A percentile compares a stretch with the other conserved stretches of the same genome.
Evolutionary conservation across 805 yeast species (phyloP).

Genomic region (Saccharomycopsis schoenii): DNA sequence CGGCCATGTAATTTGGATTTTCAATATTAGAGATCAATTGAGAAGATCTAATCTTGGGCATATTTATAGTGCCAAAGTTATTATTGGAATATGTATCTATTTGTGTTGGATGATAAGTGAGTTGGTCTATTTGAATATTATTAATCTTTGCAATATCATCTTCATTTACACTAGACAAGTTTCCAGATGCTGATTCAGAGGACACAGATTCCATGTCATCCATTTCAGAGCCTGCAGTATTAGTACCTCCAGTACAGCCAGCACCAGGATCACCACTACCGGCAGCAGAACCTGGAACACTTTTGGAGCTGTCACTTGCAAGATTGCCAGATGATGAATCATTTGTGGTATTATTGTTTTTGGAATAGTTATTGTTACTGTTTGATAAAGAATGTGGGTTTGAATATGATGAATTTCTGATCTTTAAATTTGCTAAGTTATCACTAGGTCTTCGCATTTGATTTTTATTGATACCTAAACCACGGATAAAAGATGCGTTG

Average conservation of each 20-base stretch:
- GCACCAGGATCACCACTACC: neutral
- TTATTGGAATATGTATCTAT: neutral
- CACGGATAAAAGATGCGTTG: conserved; percentile 17
- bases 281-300: neutral
- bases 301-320: neutral
- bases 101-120: neutral
- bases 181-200: neutral
- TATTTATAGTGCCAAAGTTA: neutral
- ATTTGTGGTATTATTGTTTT: neutral
- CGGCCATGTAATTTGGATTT: neutral
- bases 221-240: neutral
- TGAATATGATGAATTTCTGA: conserved; percentile 13
- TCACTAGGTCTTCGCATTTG: conserved; percentile 18
- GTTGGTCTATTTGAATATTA: neutral
- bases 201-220: neutral
- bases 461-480: conserved; percentile 16
- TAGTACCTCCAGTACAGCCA: neutral
- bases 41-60: neutral
- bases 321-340: neutral
- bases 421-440: conserved; percentile 11
- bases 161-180: conserved; percentile 12
- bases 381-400: conserved; percentile 14
- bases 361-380: neutral
- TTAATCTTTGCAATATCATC: neutral
- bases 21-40: neutral